Percentiles rank a stretch among this genome's conserved stretches.
Evolutionary conservation across 768 basidiomycete genomes (phyloP).

Genomic region (Lenzites betulinus): DNA sequence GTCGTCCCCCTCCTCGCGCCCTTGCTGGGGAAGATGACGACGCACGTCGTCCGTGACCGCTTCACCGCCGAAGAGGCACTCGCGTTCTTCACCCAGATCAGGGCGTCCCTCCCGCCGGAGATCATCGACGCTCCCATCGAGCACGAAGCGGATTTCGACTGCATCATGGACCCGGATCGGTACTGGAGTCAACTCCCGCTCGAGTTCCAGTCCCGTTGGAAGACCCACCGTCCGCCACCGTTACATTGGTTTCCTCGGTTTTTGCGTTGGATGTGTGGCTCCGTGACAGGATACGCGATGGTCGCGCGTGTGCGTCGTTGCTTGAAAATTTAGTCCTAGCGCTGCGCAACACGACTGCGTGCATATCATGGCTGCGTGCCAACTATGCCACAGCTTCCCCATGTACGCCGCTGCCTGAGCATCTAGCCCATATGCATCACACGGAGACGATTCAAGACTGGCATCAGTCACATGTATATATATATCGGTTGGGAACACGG

Average conservation of each 20-base stretch:
- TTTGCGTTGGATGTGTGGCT: not conserved
- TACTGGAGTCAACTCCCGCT: not conserved
- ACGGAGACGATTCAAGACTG: no score
- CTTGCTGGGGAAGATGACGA: conserved; percentile 3
- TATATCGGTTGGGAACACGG: no score
- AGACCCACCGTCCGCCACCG: not conserved
- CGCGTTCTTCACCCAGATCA: not conserved
- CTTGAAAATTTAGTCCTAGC: not conserved
- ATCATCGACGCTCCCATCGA: not conserved
- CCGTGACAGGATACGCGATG: no score
- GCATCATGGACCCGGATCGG: not conserved
- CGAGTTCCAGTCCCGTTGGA: not conserved
- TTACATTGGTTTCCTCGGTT: not conserved
- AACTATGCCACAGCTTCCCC: no score
- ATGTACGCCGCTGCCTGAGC: conserved; percentile 11
- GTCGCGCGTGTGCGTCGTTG: not conserved
- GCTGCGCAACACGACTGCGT: no score
- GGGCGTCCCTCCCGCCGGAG: not conserved
- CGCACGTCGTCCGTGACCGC: not conserved
- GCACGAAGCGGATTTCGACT: not conserved
- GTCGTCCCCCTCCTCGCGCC: not conserved
- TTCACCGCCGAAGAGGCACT: not conserved
- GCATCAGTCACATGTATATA: no score
- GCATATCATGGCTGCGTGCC: no score
- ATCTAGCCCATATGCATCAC: no score